Percentiles rank a stretch among this genome's conserved stretches.
These are phyloP conservation scores for Pseudoperonospora humuli DNA, from an alignment of 352 stramenopile genomes.

Conservation along the genomic window DNA sequence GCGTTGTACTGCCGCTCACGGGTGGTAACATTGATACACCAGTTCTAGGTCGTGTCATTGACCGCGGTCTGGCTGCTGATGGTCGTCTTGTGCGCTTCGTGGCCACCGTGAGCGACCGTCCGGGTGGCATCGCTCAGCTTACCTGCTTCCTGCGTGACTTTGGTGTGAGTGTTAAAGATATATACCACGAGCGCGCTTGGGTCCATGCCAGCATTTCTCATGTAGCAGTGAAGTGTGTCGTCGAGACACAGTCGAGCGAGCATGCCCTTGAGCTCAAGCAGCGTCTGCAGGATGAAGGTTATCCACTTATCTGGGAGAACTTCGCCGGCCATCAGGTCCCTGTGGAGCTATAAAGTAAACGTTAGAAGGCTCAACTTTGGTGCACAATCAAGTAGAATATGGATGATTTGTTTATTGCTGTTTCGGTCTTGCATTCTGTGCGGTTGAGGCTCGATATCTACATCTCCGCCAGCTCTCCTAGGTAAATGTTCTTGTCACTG, in stretches of 20 bases:
- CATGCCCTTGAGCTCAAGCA: conserved; percentile 87
- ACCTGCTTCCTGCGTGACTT: conserved; percentile 86
- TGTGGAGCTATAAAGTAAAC: conserved; percentile 24
- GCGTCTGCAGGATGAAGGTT: conserved; percentile 75
- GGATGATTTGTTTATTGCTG: conserved; percentile 18
- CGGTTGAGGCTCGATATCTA: conserved; percentile 10
- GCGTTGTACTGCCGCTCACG: conserved; percentile 93
- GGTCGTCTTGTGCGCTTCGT: conserved; percentile 94
- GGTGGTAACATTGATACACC: conserved; percentile 97
- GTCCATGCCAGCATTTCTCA: conserved; percentile 93
- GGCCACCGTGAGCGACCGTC: conserved; percentile 93
- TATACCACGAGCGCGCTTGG: conserved; percentile 96
- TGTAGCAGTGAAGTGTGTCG: conserved; percentile 93
- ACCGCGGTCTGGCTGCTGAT: conserved; percentile 95
- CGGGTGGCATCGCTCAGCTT: conserved; percentile 90
- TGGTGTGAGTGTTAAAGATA: conserved; percentile 93
- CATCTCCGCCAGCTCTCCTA: conserved; percentile 63
- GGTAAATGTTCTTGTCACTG: conserved; percentile 83
- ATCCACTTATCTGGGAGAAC: conserved; percentile 83
- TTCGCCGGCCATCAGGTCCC: conserved; percentile 15
- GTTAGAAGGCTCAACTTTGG: conserved; percentile 12
- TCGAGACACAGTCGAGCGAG: conserved; percentile 92
- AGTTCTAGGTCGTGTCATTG: conserved; percentile 92
- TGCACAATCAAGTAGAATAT: conserved; percentile 26
- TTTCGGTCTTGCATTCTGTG: conserved; percentile 4